phyloP scores from a whole-genome alignment of 2,329 filamentous ascomycete species.

The Apiospora phragmitis region DNA sequence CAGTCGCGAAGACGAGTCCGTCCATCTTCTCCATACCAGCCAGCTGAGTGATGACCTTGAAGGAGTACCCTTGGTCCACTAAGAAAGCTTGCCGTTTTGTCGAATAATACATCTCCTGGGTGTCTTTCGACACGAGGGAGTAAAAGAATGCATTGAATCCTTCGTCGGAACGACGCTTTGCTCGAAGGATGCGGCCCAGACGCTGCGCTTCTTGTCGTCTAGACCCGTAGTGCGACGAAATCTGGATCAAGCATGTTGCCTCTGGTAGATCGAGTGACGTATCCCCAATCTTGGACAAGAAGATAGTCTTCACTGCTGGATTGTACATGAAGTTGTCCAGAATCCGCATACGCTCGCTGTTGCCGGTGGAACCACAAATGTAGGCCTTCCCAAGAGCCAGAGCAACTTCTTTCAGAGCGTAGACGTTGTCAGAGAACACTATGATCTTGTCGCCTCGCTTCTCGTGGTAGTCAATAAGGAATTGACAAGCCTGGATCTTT shows the following conservation, averaged over 20 bases:
- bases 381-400: slow-evolving; percentile 81
- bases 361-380: slow-evolving; percentile 86
- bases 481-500: slow-evolving; percentile 97
- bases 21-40: slow-evolving; percentile 86
- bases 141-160: slow-evolving; percentile 99
- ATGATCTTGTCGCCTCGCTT: slow-evolving; percentile 95
- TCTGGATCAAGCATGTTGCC: slow-evolving; percentile 94
- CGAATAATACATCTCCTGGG: slow-evolving; percentile 96
- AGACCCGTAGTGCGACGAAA: slow-evolving; percentile 96
- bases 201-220: slow-evolving; percentile 95
- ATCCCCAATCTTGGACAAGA: slow-evolving; percentile 96
- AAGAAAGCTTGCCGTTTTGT: slow-evolving; percentile 96
- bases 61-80: slow-evolving; percentile 96
- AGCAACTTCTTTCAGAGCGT: slow-evolving; percentile 84
- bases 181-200: slow-evolving; percentile 87
- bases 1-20: slow-evolving; percentile 76
- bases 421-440: slow-evolving; percentile 97
- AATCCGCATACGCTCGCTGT: slow-evolving; percentile 82
- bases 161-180: slow-evolving; percentile 94
- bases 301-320: slow-evolving; percentile 84
- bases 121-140: slow-evolving; percentile 94
- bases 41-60: slow-evolving; percentile 97
- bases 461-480: slow-evolving; percentile 97
- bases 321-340: slow-evolving; percentile 96
- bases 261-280: slow-evolving; percentile 97